Conservation (phyloP, 805 yeast genomes). For the Candida sonorensis region DNA sequence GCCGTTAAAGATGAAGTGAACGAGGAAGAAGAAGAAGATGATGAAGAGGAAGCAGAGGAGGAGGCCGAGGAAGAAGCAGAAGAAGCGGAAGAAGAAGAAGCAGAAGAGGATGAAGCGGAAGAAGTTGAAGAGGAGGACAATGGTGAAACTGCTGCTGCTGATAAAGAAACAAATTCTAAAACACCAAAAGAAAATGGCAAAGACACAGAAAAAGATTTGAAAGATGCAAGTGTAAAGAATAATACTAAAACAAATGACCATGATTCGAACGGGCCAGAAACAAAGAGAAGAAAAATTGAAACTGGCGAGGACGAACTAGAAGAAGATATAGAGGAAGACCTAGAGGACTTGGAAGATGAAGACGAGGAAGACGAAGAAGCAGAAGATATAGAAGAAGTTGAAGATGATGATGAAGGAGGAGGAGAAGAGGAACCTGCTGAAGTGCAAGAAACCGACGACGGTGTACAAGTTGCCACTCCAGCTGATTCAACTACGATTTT, state of each 20-base stretch:
- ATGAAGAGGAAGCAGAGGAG: not conserved
- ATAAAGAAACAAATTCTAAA: too few relatives aligned
- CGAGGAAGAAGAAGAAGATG: conserved; percentile 10
- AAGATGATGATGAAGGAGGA: conserved; percentile 17
- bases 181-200: too few relatives aligned
- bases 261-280: conserved; percentile 8
- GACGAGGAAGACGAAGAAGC: conserved; percentile 34
- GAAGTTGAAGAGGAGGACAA: too few relatives aligned
- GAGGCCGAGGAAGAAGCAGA: too few relatives aligned
- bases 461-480: not conserved
- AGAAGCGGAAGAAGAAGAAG: not conserved
- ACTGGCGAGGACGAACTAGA: conserved; percentile 1
- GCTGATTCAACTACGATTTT: conserved; percentile 1
- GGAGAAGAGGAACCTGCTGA: conserved; percentile 5
- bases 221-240: too few relatives aligned
- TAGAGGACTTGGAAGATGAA: conserved; percentile 32
- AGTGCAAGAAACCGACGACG: not conserved
- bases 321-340: conserved; percentile 37
- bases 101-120: conserved; percentile 19
- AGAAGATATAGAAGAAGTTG: conserved; percentile 26
- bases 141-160: too few relatives aligned
- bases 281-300: conserved; percentile 10
- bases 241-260: too few relatives aligned
- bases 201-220: too few relatives aligned
- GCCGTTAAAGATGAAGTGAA: conserved; percentile 26